Evolutionary conservation across 2,329 filamentous ascomycete genomes (phyloP), one percentile per base, ranked within the genome.

Genomic region (Diplodia seriata): DNA sequence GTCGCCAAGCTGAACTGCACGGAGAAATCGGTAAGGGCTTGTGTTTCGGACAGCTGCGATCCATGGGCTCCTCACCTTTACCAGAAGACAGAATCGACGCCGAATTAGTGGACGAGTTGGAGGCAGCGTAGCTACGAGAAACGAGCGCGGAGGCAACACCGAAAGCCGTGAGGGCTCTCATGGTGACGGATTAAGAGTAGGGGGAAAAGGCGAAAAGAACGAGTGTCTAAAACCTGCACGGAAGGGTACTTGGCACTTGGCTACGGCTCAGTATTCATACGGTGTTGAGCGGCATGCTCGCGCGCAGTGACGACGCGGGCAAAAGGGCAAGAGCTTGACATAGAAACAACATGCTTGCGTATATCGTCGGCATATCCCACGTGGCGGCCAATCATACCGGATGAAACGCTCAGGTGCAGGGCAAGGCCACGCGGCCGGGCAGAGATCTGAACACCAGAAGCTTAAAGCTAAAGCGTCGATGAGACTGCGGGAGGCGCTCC

Each of bases 141-240:
- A 63, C n/a, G 49, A 68, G 57, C 11, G 66, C 31, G 23, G 65
- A 67, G 47, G 65, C 55, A 43, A 68, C 56, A n/a, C 56, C 38
- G 31, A 68, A 63, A 55, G 66, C 66, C 12, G 57, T 18, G 18
- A 59, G 23, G 26, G 66, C 56, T 50, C 43, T 68, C 66, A 68
- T 63, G 29, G 14, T 26, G 26, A 18, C 26, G 14, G 20, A 51
- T 23, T 23, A 6, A 51, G n/a, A 57, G 6, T 9, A 33, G 9
- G 7, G 31, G 26, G 26, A 26, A 31, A 18, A 20, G 23, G 3
- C 26, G 18, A 26, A 8, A 18, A 29, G 15, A 68, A 29, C 18
- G 40, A 29, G 9, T 15, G 38, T 11, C 4, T 18, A n/a, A 14
- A 29, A 33, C 18, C 23, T 31, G 53, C 7, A 9, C 38, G 26